Evolutionary conservation across 2,329 filamentous ascomycete genomes (phyloP), one percentile per base, ranked within the genome.

Genomic region (Seiridium unicorne): DNA sequence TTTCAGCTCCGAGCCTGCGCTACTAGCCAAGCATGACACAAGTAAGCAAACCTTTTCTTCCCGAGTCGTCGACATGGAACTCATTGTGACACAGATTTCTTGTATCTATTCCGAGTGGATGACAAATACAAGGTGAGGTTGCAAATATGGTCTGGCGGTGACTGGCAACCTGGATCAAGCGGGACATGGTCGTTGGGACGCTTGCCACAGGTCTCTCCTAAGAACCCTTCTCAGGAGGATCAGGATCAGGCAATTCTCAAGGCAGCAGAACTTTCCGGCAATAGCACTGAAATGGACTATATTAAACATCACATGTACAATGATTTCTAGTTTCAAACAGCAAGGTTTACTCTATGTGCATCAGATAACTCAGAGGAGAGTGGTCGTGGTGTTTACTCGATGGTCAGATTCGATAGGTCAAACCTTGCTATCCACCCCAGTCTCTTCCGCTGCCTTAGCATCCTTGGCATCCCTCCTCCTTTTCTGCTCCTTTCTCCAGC

Each of bases 111-210:
- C 36, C 64, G 65, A 8, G 51, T 65, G 6, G 57, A 64, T 26
- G 56, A 53, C 3, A 51, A 61, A 0, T 35, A 53, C 7, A 55
- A 35, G 3, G 18, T 62, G 3, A 56, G 62, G 31, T 58, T 66
- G 64, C 60, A 66, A 26, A 62, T 67, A 31, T 67, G 65, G 65
- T 59, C 56, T 35, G 65, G 65, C 6, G 51, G 44, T n/a, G 59
- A 65, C 3, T 67, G 65, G 65, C 60, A 67, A 42, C 65, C 65
- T 5, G 53, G 56, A 11, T 18, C 51, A 1, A 26, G 59, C 3
- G 47, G 60, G 34, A 64, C 65, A 6, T 67, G 65, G 65, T 61
- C 64, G 2, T 55, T 67, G 6, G 65, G 65, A 5, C 48, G 62
- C 48, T 18, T 66, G 40, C 35, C 49, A n/a, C 3, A 9, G 11